Conservation (phyloP, 164 flowering plant species). For the Kalanchoe fedtschenkoi region DNA sequence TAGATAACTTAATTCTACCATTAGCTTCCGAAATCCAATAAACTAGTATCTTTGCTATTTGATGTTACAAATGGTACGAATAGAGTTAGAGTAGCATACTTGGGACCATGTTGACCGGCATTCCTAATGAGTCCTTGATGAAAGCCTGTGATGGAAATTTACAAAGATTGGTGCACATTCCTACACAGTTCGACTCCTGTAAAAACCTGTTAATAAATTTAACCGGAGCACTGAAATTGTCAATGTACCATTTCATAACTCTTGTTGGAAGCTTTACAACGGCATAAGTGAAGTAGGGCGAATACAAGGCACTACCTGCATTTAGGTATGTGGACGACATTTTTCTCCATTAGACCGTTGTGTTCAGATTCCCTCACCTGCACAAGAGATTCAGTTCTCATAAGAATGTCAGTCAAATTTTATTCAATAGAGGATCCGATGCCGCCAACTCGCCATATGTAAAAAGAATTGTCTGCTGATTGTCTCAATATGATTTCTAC, state of each 20-base stretch:
- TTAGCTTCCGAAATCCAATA: no score
- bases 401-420: no score
- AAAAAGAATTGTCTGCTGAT: not conserved
- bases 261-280: slow-evolving; percentile 1
- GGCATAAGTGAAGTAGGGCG: not conserved
- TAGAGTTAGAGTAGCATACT: slow-evolving; percentile 34
- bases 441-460: no score
- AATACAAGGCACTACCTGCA: slow-evolving; percentile 63
- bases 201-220: slow-evolving; percentile 43
- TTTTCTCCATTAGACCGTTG: slow-evolving; percentile 63
- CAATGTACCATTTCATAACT: not conserved
- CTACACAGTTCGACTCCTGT: slow-evolving; percentile 69
- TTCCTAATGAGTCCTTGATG: slow-evolving; percentile 70
- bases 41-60: not conserved
- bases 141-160: slow-evolving; percentile 74
- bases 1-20: not conserved
- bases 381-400: no score
- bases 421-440: no score
- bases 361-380: slow-evolving; percentile 72
- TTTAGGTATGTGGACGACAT: slow-evolving; percentile 61
- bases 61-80: not conserved
- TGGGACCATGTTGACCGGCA: slow-evolving; percentile 86
- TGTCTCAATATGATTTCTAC: not conserved
- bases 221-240: not conserved
- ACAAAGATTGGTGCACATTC: slow-evolving; percentile 84